These are phyloP conservation scores for Theobroma cacao DNA, from an alignment of 345 rosid genomes.

Conservation along the genomic window DNA sequence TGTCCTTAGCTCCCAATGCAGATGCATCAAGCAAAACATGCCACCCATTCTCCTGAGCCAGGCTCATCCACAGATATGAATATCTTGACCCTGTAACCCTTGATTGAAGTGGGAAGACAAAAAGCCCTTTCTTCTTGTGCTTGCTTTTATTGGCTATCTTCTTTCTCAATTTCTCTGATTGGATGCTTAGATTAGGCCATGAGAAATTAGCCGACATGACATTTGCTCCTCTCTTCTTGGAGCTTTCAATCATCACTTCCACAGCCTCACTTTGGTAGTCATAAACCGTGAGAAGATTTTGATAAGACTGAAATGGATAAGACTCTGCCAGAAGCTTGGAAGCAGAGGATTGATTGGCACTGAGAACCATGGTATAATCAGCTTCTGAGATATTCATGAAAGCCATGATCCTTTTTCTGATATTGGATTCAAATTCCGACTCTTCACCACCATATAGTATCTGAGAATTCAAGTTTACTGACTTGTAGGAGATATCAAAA, in stretches of 20 bases:
- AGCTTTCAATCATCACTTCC: constrained; percentile 43
- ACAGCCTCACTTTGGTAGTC: constrained; percentile 74
- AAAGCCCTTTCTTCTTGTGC: constrained; percentile 48
- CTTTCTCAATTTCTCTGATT: constrained; percentile 48
- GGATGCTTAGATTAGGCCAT: constrained; percentile 58
- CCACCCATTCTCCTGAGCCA: constrained; percentile 79
- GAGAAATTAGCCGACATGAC: constrained; percentile 58
- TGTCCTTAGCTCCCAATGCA: constrained; percentile 70
- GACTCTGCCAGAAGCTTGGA: constrained; percentile 74
- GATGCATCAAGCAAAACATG: constrained; percentile 78
- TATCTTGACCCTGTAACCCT: constrained; percentile 67
- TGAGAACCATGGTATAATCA: constrained; percentile 62
- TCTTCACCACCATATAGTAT: constrained; percentile 39
- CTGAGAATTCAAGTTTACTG: constrained; percentile 40
- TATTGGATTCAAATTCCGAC: constrained; percentile 39
- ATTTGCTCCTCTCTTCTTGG: constrained; percentile 63
- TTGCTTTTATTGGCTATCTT: constrained; percentile 40
- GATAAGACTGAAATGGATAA: constrained; percentile 53
- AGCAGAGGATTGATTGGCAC: constrained; percentile 70
- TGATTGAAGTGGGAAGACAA: constrained; percentile 85
- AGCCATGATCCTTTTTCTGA: constrained; percentile 51
- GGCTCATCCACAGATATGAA: constrained; percentile 76
- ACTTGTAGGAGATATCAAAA: constrained; percentile 48
- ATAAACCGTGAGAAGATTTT: constrained; percentile 68
- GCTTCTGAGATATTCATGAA: constrained; percentile 80